These are phyloP conservation scores for Zymoseptoria brevis DNA, from an alignment of 2,329 filamentous ascomycete species.

Conservation along the genomic window DNA sequence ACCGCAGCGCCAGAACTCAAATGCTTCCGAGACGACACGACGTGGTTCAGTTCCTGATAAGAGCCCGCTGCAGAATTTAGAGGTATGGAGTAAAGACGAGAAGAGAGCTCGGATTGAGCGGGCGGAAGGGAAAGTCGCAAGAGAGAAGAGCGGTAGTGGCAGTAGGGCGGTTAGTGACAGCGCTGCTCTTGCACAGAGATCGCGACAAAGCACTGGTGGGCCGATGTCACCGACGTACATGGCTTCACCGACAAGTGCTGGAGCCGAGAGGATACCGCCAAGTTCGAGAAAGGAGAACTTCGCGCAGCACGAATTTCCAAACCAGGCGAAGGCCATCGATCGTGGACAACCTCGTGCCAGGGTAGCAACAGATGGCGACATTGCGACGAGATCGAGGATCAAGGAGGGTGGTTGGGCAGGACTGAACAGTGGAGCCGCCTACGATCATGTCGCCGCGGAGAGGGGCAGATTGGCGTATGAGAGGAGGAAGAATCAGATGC, in stretches of 20 bases:
- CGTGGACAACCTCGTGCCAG: neutral
- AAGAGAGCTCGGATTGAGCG: constrained; percentile 78
- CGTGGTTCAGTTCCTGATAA: constrained; percentile 64
- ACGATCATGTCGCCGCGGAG: constrained; percentile 15
- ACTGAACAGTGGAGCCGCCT: constrained; percentile 2
- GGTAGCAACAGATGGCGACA: neutral
- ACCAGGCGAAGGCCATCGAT: neutral
- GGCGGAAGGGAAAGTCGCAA: constrained; percentile 59
- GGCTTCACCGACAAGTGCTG: neutral
- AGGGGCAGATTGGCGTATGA: constrained; percentile 27
- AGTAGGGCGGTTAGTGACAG: constrained; percentile 23
- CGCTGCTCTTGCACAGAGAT: neutral
- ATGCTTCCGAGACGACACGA: constrained; percentile 18
- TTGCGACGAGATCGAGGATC: neutral
- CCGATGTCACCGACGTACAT: neutral
- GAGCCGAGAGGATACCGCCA: neutral
- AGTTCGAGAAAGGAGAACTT: neutral
- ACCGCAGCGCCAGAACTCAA: neutral
- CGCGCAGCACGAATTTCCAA: neutral
- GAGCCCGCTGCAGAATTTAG: constrained; percentile 87
- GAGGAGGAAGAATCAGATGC: constrained; percentile 19
- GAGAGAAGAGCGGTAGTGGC: constrained; percentile 13
- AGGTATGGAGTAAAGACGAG: constrained; percentile 93
- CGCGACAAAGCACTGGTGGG: neutral
- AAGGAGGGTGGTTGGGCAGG: constrained; percentile 10